Conservation (phyloP, 2,329 filamentous ascomycete genomes). For the Dichotomopilus funicola region DNA sequence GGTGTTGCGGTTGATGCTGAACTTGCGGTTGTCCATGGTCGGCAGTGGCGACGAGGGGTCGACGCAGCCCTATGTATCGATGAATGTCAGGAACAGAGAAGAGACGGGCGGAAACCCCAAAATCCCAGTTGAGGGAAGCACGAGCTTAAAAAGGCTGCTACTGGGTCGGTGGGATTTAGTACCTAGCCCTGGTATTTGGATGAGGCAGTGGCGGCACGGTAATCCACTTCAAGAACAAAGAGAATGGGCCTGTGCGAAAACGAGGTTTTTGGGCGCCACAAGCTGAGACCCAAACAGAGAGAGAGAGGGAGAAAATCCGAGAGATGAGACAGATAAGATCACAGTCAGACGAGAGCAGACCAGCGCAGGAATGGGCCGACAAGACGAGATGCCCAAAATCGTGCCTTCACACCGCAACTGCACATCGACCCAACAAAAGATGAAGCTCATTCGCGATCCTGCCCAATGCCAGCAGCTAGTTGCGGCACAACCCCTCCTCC, state of each 20-base stretch:
- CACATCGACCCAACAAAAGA: slow-evolving; percentile 10
- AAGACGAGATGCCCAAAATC: background rate
- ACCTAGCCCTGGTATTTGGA: too few relatives aligned
- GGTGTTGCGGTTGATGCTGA: slow-evolving; percentile 61
- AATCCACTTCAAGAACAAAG: background rate
- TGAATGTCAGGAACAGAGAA: background rate
- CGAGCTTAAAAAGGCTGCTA: too few relatives aligned
- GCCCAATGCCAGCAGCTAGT: slow-evolving; percentile 8
- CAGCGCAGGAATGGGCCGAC: background rate
- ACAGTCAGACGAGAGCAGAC: too few relatives aligned
- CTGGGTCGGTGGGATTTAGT: too few relatives aligned
- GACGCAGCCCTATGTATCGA: background rate
- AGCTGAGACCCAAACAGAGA: too few relatives aligned
- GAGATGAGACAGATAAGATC: too few relatives aligned
- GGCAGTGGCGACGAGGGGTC: background rate
- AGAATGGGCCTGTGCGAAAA: too few relatives aligned
- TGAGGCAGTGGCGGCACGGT: slow-evolving; percentile 8
- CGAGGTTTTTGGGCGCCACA: too few relatives aligned
- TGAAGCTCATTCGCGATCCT: slow-evolving; percentile 6
- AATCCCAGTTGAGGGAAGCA: too few relatives aligned
- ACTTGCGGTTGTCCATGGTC: slow-evolving; percentile 45
- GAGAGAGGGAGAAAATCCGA: too few relatives aligned
- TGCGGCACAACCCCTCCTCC: background rate
- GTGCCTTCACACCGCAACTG: slow-evolving; percentile 6
- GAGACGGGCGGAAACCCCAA: too few relatives aligned